phyloP scores from a whole-genome alignment of 192 early-diverging fungal genomes.

The Backusella westeae region DNA sequence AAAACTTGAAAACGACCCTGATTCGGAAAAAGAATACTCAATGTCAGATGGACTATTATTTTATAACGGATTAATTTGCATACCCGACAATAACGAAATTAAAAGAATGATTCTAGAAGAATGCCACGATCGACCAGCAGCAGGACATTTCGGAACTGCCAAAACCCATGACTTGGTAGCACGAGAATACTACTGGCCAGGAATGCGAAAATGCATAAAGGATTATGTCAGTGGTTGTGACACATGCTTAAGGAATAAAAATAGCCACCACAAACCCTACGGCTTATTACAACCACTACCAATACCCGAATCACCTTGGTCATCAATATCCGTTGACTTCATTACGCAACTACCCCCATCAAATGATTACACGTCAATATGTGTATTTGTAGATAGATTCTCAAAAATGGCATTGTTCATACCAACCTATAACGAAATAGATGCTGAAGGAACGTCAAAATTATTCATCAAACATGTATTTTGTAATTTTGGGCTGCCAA shows the following conservation, averaged over 20 bases:
- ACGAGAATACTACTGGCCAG: slow-evolving; percentile 37
- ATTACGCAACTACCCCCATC: slow-evolving; percentile 31
- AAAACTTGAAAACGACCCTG: no score
- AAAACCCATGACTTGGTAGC: slow-evolving; percentile 40
- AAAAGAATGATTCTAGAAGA: slow-evolving; percentile 14
- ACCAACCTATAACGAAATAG: not conserved
- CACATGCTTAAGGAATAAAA: slow-evolving; percentile 16
- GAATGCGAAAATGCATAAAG: slow-evolving; percentile 27
- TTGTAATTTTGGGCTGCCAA: slow-evolving; percentile 35
- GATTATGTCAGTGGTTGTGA: slow-evolving; percentile 34
- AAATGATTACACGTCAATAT: slow-evolving; percentile 30
- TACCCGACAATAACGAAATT: slow-evolving; percentile 12
- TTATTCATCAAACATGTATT: slow-evolving; percentile 30
- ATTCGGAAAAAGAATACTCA: no score
- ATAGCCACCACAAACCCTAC: slow-evolving; percentile 33
- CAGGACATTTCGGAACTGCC: slow-evolving; percentile 36
- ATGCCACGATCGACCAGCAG: slow-evolving; percentile 30
- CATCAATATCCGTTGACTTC: slow-evolving; percentile 45
- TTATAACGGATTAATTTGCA: no score
- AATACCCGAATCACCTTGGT: slow-evolving; percentile 35
- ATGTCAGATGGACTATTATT: no score
- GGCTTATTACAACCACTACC: slow-evolving; percentile 24
- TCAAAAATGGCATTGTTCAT: slow-evolving; percentile 38
- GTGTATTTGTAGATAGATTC: slow-evolving; percentile 42
- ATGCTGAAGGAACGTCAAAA: slow-evolving; percentile 13